Conservation (phyloP, 352 stramenopile species). For the Pythium periplocum region DNA sequence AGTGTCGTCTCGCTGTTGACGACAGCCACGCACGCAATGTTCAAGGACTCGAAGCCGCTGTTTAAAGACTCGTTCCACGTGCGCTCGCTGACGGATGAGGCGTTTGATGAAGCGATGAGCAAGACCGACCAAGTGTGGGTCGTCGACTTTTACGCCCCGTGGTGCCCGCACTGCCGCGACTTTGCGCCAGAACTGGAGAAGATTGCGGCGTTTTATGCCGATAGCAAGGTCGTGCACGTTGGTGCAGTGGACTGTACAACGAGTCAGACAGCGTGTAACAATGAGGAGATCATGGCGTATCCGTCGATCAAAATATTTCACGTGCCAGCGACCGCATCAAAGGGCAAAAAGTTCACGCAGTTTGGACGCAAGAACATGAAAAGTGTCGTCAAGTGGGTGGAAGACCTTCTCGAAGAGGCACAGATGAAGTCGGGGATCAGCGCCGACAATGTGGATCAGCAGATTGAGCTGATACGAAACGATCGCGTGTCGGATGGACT, state of each 20-base stretch:
- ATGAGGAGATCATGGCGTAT: slow-evolving; percentile 59
- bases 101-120: slow-evolving; percentile 43
- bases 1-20: slow-evolving; percentile 1
- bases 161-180: slow-evolving; percentile 76
- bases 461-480: slow-evolving; percentile 42
- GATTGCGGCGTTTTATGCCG: slow-evolving; percentile 61
- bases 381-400: slow-evolving; percentile 57
- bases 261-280: slow-evolving; percentile 46
- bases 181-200: slow-evolving; percentile 75
- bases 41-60: slow-evolving; percentile 48
- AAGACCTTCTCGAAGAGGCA: slow-evolving; percentile 44
- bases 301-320: slow-evolving; percentile 72
- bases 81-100: slow-evolving; percentile 26
- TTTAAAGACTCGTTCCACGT: slow-evolving; percentile 73
- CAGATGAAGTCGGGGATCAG: slow-evolving; percentile 49
- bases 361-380: slow-evolving; percentile 29
- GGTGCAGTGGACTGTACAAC: slow-evolving; percentile 77
- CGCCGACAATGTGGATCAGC: slow-evolving; percentile 34
- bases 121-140: slow-evolving; percentile 57
- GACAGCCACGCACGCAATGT: slow-evolving; percentile 9
- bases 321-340: slow-evolving; percentile 30
- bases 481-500: slow-evolving; percentile 25
- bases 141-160: slow-evolving; percentile 83
- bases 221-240: slow-evolving; percentile 45
- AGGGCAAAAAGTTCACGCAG: slow-evolving; percentile 26